Percentiles rank a stretch among this genome's conserved stretches.
These are phyloP conservation scores for Lobosporangium transversale DNA, from an alignment of 192 early-diverging fungal species.

Conservation along the genomic window DNA sequence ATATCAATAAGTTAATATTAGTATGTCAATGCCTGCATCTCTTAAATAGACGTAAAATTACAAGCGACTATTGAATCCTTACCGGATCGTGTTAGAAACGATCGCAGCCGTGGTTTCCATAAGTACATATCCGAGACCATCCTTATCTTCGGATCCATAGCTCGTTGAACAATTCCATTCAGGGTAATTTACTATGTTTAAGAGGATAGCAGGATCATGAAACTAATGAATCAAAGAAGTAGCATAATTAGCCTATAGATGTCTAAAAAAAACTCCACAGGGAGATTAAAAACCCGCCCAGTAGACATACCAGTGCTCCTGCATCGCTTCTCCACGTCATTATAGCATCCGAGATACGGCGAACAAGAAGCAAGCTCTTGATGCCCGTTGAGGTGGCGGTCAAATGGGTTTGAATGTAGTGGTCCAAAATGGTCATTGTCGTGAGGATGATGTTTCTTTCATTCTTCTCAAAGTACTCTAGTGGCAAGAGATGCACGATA, in stretches of 20 bases:
- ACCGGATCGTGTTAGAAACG: conserved; percentile 14
- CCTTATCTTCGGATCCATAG: conserved; percentile 24
- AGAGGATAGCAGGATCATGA: conserved; percentile 17
- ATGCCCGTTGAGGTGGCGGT: conserved; percentile 10
- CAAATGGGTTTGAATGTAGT: conserved; percentile 21
- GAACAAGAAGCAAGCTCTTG: conserved; percentile 43
- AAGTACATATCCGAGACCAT: conserved; percentile 12
- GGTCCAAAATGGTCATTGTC: conserved; percentile 40
- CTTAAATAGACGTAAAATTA: no score
- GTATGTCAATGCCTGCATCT: no score
- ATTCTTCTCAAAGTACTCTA: conserved; percentile 60
- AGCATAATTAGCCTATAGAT: no score
- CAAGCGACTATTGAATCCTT: neutral
- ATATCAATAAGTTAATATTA: no score
- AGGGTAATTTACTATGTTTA: conserved; percentile 16
- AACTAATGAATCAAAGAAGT: conserved; percentile 18
- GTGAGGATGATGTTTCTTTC: conserved; percentile 53
- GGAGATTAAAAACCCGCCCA: no score
- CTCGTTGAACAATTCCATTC: conserved; percentile 27
- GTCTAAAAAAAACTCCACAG: no score
- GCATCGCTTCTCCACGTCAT: conserved; percentile 45
- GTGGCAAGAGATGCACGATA: conserved; percentile 58
- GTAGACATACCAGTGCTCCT: conserved; percentile 58
- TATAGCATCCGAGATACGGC: conserved; percentile 49
- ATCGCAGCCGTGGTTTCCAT: conserved; percentile 28